Evolutionary conservation across 805 yeast species (phyloP).

Genomic region (Starmerella apis): DNA sequence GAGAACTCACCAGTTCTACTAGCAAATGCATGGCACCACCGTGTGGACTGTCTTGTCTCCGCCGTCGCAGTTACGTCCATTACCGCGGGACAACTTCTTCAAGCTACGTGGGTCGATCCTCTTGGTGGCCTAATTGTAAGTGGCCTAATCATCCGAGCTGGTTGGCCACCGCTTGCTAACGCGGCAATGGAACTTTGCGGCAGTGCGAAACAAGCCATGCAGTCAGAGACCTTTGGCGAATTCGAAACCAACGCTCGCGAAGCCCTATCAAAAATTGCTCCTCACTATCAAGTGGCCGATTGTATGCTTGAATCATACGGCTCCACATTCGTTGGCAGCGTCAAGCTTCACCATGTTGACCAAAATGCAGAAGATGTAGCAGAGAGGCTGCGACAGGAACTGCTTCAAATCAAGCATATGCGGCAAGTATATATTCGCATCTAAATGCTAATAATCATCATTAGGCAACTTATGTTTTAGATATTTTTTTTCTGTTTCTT

Average conservation of each 20-base stretch:
- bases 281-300: constrained; percentile 15
- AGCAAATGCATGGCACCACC: constrained; percentile 98
- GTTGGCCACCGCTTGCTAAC: constrained; percentile 57
- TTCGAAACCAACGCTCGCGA: constrained; percentile 13
- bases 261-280: constrained; percentile 13
- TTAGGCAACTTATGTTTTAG: too few relatives aligned
- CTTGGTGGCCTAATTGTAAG: constrained; percentile 87
- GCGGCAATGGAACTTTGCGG: constrained; percentile 74
- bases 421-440: constrained; percentile 23
- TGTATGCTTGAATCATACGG: constrained; percentile 25
- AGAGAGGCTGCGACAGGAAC: constrained; percentile 12
- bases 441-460: background rate
- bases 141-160: constrained; percentile 69
- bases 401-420: constrained; percentile 21
- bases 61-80: constrained; percentile 83
- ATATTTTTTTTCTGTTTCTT: too few relatives aligned
- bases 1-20: constrained; percentile 79
- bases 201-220: constrained; percentile 29
- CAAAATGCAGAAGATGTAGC: constrained; percentile 21
- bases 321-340: constrained; percentile 24
- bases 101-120: constrained; percentile 78
- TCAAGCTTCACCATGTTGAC: constrained; percentile 18
- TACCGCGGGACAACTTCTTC: constrained; percentile 67
- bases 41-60: constrained; percentile 88
- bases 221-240: constrained; percentile 17